Evolutionary conservation across 2,329 filamentous ascomycete species (phyloP), one percentile per base, ranked within the genome.

Genomic region (Corynespora cassiicola): DNA sequence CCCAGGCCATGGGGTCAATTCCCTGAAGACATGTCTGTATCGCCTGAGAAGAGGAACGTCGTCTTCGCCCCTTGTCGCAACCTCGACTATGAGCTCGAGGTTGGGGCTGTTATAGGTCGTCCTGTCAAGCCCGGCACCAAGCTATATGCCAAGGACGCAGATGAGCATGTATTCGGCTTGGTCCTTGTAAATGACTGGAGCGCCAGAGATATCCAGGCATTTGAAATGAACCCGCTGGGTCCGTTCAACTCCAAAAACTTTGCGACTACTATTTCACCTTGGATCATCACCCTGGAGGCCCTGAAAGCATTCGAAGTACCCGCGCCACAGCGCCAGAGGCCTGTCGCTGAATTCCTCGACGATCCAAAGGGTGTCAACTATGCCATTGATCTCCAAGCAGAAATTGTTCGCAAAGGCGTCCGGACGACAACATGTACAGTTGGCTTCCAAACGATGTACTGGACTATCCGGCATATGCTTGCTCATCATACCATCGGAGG

Each of bases 141-240:
- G 0, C 56, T 77, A 16, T 45, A 68, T 6, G 70, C 75, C n/a
- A 54, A 54, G 11, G 57, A 75, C 5, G 72, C 73, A 0, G 63
- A 68, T 11, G 72, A 80, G 0, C 78, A 85, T 47, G 80, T 85
- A 11, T 85, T 85, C 56, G 82, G 82, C 0, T 68, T 83, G n/a
- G 76, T 82, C 1, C 61, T 86, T 23, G 53, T 85, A 9, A 85
- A 85, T 46, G 81, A 85, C 45, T 86, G 82, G 82, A 77, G 43
- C 12, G 77, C 80, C 14, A 70, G 81, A n/a, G 82, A 85, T 54
- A 80, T 86, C 14, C 82, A 85, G 57, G 73, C 65, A 0, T 68
- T 80, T 15, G 82, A 85, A 50, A 84, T 85, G 80, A 22, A 68
- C 3, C 81, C 81, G 0, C 63, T 85, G 0, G 82, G 82, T 0